These are phyloP conservation scores for Cyclotella kingstonii DNA, from an alignment of 108 stramenopile species.

Conservation along the genomic window DNA sequence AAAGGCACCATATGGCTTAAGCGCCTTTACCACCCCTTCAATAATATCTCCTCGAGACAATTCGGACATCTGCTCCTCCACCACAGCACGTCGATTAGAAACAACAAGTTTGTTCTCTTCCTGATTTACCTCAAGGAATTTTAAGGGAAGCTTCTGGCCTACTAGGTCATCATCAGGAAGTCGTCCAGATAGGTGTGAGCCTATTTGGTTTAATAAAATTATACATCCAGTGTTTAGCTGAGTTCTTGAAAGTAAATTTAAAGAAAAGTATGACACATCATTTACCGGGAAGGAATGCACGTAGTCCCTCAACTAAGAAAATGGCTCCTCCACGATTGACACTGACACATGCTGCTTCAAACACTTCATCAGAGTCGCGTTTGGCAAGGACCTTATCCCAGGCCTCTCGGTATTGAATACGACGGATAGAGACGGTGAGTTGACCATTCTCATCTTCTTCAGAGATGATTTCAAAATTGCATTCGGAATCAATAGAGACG, in stretches of 20 bases:
- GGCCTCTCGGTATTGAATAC: slow-evolving; percentile 89
- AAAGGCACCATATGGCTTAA: slow-evolving; percentile 97
- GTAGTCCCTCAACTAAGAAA: slow-evolving; percentile 88
- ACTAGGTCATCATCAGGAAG: slow-evolving; percentile 87
- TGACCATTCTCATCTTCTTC: slow-evolving; percentile 94
- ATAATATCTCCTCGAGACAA: slow-evolving; percentile 92
- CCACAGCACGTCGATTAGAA: slow-evolving; percentile 91
- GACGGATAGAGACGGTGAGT: slow-evolving; percentile 79
- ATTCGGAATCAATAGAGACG: slow-evolving; percentile 73
- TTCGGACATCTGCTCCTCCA: slow-evolving; percentile 91
- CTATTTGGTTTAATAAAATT: no score
- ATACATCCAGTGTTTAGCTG: no score
- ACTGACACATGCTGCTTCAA: slow-evolving; percentile 88
- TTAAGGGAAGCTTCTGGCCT: slow-evolving; percentile 81
- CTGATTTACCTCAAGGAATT: slow-evolving; percentile 93
- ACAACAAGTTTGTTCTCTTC: slow-evolving; percentile 94
- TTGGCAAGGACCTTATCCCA: slow-evolving; percentile 83
- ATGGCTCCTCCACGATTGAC: slow-evolving; percentile 97
- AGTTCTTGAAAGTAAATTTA: no score
- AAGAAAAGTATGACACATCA: no score
- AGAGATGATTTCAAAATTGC: slow-evolving; percentile 91
- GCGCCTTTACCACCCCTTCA: slow-evolving; percentile 89
- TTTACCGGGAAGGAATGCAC: slow-evolving; percentile 96
- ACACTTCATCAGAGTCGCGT: slow-evolving; percentile 74
- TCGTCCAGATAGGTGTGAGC: slow-evolving; percentile 87